These are phyloP conservation scores for Mitragyna speciosa DNA, from an alignment of 257 asterid species.

Conservation along the genomic window DNA sequence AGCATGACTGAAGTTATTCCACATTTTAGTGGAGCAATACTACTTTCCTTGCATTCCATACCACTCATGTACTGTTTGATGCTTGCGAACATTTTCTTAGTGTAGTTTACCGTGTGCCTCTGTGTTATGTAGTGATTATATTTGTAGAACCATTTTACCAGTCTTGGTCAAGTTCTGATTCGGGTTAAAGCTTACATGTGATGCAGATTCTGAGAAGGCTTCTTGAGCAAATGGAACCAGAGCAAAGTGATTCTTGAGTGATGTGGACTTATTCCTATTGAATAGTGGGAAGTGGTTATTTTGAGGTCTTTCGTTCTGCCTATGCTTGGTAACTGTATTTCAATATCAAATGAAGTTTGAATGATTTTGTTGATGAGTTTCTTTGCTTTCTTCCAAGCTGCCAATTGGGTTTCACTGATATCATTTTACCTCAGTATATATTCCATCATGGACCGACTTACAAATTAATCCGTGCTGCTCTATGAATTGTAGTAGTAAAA, in stretches of 20 bases:
- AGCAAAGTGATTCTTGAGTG: slow-evolving; percentile 22
- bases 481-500: background rate
- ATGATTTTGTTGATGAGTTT: slow-evolving; percentile 34
- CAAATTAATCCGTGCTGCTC: slow-evolving; percentile 24
- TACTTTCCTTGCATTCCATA: too few species aligned
- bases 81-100: background rate
- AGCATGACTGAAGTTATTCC: background rate
- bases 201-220: slow-evolving; percentile 57
- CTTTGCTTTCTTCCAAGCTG: slow-evolving; percentile 32
- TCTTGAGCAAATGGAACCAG: slow-evolving; percentile 38
- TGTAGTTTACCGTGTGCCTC: background rate
- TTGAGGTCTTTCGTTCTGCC: slow-evolving; percentile 25
- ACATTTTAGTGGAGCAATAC: background rate
- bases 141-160: background rate
- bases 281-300: slow-evolving; percentile 29
- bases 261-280: slow-evolving; percentile 25
- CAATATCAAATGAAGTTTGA: slow-evolving; percentile 33
- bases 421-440: slow-evolving; percentile 22
- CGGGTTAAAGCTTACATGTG: slow-evolving; percentile 9
- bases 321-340: slow-evolving; percentile 34
- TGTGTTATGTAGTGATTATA: background rate
- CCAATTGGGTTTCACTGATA: slow-evolving; percentile 20
- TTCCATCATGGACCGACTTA: slow-evolving; percentile 16
- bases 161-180: slow-evolving; percentile 7
- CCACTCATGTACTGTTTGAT: background rate